Evolutionary conservation across 169 alveolate species (phyloP).

Genomic region (Plasmodium relictum): DNA sequence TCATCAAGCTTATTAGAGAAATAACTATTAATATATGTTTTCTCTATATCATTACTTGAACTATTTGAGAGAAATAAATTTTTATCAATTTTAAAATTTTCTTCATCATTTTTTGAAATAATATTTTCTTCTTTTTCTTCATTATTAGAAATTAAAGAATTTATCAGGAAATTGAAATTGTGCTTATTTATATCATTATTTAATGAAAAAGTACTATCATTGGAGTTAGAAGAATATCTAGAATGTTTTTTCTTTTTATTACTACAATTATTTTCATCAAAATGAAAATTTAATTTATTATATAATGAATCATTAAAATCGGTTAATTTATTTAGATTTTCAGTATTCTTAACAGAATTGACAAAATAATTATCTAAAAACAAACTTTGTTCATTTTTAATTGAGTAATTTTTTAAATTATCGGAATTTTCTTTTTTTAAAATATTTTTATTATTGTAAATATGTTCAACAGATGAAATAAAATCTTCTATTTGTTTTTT

Average conservation of each 20-base stretch:
- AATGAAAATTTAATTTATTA: too few relatives aligned
- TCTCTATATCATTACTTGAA: background rate
- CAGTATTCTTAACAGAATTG: too few relatives aligned
- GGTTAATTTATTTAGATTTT: too few relatives aligned
- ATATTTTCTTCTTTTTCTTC: background rate
- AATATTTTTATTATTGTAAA: background rate
- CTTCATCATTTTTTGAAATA: background rate
- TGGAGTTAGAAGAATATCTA: background rate
- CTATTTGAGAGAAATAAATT: background rate
- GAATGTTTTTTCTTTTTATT: background rate
- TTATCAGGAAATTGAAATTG: background rate
- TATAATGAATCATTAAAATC: too few relatives aligned
- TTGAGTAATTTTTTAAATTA: too few relatives aligned
- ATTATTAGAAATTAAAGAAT: background rate
- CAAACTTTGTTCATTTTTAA: too few relatives aligned
- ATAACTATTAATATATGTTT: background rate
- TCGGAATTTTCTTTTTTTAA: too few relatives aligned
- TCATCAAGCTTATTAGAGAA: background rate
- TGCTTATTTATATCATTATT: constrained; percentile 1
- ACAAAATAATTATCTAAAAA: too few relatives aligned
- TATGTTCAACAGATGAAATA: constrained; percentile 3
- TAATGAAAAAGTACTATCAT: background rate
- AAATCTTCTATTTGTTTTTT: constrained; percentile 24
- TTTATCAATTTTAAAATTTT: background rate
- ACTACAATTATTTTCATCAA: background rate